Evolutionary conservation across 2,329 filamentous ascomycete species (phyloP), one percentile per base, ranked within the genome.

Genomic region (Zalaria obscura): DNA sequence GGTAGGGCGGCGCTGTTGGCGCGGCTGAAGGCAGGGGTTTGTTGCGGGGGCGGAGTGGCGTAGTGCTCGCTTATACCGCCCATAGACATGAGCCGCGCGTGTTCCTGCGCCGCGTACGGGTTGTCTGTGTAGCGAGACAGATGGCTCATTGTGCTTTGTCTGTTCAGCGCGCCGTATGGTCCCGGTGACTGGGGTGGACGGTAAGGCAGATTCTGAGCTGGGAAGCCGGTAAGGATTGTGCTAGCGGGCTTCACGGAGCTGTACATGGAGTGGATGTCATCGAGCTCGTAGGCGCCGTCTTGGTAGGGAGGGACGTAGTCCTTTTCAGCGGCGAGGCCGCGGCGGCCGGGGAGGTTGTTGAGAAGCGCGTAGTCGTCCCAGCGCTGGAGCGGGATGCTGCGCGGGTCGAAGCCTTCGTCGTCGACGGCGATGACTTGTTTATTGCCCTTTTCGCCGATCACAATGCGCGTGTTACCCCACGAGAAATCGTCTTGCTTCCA

Each of bases 401-500:
- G 79, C 27, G 91, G 89, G 54, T 98, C 86, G 56, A 93, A 98
- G 6, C 73, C 76, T 58, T 91, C 86, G 45, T 89, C 83, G 42
- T 77, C 74, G 3, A 88, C 77, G 0, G 87, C 87, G 40, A 98
- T 73, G n/a, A 95, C 70, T 57, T 93, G 78, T 67, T 93, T 94
- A 58, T 75, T 76, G 48, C 88, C 89, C 61, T 89, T 86, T 62
- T 98, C 91, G 45, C 87, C 89, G 50, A 96, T 83, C 51, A 98
- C 91, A 49, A 98, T 78, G 75, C 91, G 87, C 1, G 91, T 98
- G 67, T 91, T 96, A 72, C 91, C 91, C 91, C 91, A 98, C 2
- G 80, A 80, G 72, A 98, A 98, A 66, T 98, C 89, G 64, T 98
- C 91, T 62, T 95, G 88, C 65, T 95, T 93, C 91, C 91, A 98